Percentiles rank a stretch among this genome's conserved stretches.
These are phyloP conservation scores for Sporothrix luriei DNA, from an alignment of 2,329 filamentous ascomycete genomes.

Conservation along the genomic window DNA sequence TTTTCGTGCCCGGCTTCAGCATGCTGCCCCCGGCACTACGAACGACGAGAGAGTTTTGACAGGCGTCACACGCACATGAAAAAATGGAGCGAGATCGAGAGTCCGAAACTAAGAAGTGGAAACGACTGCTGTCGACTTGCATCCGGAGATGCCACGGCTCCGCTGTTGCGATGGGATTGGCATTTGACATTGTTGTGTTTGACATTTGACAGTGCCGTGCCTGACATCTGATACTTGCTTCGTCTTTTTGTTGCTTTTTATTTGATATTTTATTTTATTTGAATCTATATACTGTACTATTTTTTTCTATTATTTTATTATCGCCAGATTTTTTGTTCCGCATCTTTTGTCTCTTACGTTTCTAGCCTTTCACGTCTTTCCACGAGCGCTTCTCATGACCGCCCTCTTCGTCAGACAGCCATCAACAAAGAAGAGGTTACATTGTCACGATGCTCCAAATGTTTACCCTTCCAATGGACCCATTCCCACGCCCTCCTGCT, in stretches of 20 bases:
- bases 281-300: neutral
- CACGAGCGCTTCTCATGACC: neutral
- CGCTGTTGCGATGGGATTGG: neutral
- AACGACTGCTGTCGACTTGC: neutral
- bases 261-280: neutral
- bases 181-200: neutral
- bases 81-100: neutral
- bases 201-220: no score
- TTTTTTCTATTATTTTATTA: neutral
- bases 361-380: no score
- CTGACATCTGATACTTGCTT: no score
- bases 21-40: no score
- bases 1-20: slow-evolving; percentile 1
- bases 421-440: neutral
- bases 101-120: neutral
- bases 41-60: no score
- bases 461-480: neutral
- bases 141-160: slow-evolving; percentile 11
- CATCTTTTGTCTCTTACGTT: neutral
- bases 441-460: neutral
- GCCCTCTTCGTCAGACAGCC: slow-evolving; percentile 3
- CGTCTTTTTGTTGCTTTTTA: neutral
- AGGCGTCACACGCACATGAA: neutral
- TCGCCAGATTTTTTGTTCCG: neutral
- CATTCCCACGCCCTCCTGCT: neutral